phyloP scores from a whole-genome alignment of 2,329 filamentous ascomycete species.

The Paradendryphiella salina region DNA sequence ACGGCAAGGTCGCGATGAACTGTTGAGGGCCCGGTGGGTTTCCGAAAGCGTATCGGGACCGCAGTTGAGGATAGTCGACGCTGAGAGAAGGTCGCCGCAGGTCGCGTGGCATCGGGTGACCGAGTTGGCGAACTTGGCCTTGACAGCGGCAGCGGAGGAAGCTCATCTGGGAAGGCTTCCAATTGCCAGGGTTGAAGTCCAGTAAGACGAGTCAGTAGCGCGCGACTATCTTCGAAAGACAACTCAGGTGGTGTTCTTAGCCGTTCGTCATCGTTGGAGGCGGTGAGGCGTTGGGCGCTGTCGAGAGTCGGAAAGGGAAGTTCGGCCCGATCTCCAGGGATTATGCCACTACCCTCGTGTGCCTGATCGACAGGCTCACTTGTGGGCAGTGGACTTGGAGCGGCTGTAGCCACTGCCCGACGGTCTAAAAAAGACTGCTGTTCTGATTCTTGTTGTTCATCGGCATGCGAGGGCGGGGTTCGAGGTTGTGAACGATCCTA shows the following conservation, averaged over 20 bases:
- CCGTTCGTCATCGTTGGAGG: constrained; percentile 28
- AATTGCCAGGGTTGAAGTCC: constrained; percentile 43
- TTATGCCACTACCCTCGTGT: constrained; percentile 33
- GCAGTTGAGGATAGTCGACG: constrained; percentile 51
- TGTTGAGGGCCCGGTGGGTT: constrained; percentile 51
- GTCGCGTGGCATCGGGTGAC: constrained; percentile 30
- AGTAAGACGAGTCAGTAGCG: constrained; percentile 40
- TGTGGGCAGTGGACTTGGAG: constrained; percentile 51
- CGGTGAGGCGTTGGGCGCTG: constrained; percentile 27
- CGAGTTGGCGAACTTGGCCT: constrained; percentile 36
- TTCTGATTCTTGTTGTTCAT: constrained; percentile 42
- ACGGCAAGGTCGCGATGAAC: constrained; percentile 49
- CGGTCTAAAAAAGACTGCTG: constrained; percentile 66
- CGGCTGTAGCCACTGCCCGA: constrained; percentile 60
- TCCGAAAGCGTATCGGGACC: constrained; percentile 60
- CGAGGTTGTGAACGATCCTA: constrained; percentile 39
- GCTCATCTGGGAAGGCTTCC: constrained; percentile 43
- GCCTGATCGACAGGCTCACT: constrained; percentile 37
- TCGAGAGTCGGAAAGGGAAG: constrained; percentile 34
- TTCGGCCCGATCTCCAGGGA: constrained; percentile 41
- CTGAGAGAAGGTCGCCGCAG: constrained; percentile 20
- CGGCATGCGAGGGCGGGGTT: constrained; percentile 31
- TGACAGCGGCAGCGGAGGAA: constrained; percentile 40
- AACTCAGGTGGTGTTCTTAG: constrained; percentile 38
- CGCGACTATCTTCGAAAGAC: constrained; percentile 40